These are phyloP conservation scores for Ganoderma meredithae DNA, from an alignment of 1,284 basidiomycete species.

Conservation along the genomic window DNA sequence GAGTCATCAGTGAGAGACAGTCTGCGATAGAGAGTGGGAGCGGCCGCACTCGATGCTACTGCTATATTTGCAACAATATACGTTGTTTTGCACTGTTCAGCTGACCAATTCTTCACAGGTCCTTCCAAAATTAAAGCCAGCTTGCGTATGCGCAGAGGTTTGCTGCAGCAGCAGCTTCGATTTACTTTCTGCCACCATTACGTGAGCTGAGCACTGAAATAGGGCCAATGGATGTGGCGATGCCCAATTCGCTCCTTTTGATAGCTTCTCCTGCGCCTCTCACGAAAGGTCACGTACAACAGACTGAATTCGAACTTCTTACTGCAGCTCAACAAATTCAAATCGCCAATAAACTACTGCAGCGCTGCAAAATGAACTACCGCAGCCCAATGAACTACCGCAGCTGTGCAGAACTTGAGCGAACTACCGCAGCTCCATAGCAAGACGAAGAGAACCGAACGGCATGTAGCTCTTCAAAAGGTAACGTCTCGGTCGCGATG, in stretches of 20 bases:
- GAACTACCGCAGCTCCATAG: no score
- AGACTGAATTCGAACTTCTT: background rate
- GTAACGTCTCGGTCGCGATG: no score
- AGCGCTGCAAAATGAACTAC: no score
- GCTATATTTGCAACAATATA: background rate
- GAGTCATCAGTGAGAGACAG: background rate
- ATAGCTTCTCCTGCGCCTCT: no score
- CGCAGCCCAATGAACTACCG: no score
- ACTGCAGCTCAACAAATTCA: background rate
- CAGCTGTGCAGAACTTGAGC: no score
- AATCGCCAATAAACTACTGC: no score
- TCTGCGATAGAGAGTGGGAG: background rate
- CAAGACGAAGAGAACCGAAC: background rate
- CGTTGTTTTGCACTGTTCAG: background rate
- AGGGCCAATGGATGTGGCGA: no score
- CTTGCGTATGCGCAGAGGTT: no score
- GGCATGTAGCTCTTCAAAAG: background rate
- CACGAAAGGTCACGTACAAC: no score
- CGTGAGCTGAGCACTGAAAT: background rate
- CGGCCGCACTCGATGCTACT: background rate
- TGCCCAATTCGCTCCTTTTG: no score
- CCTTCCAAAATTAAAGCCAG: background rate
- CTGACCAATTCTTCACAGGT: background rate
- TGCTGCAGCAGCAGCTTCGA: background rate
- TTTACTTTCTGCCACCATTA: background rate